Evolutionary conservation across 1,284 basidiomycete species (phyloP), one percentile per base, ranked within the genome.

Genomic region (Irpex lacteus): DNA sequence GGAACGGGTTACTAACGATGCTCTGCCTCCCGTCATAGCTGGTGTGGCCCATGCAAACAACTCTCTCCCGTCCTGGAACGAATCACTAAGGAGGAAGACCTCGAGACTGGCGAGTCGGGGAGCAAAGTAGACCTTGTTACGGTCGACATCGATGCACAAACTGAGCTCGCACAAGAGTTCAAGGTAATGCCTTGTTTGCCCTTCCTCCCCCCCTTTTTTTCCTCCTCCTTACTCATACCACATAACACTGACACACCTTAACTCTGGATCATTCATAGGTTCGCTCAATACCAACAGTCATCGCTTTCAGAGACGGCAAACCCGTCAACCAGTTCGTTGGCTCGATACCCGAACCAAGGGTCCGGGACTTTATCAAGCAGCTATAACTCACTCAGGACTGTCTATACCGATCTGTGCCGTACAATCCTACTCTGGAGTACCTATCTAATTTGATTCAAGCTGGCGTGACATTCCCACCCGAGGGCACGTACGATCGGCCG

Each of bases 41-140:
- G 90, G 91, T 92, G 91, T 69, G 78, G 80, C 32, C 90, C 89
- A 59, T 92, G 91, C 77, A 86, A 83, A 68, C 76, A 80, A 73
- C 80, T 92, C 52, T 87, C 88, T 1, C 91, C 91, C 53, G 75
- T 89, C 65, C 77, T 91, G 36, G 79, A 88, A 69, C 81, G 78
- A 65, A 68, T 88, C 32, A 81, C 85, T 11, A 71, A 70, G 37
- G 81, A 84, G 66, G 69, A 80, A 52, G 68, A 71, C 37, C 60
- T 76, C 59, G 82, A 78, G 67, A 81, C 87, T 11, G 82, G 83
- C n/a, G 82, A 34, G 32, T 34, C 80, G 9, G 87, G 85, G 11
- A 73, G 77, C 47, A 74, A 84, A 2, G 72, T 91, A 5, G 90
- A 92, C 74, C 80, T 92, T 63, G 81, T 92, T 63, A 90, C 89